phyloP scores from a whole-genome alignment of 306 rosid species.

The Pterocarpus macrocarpus region DNA sequence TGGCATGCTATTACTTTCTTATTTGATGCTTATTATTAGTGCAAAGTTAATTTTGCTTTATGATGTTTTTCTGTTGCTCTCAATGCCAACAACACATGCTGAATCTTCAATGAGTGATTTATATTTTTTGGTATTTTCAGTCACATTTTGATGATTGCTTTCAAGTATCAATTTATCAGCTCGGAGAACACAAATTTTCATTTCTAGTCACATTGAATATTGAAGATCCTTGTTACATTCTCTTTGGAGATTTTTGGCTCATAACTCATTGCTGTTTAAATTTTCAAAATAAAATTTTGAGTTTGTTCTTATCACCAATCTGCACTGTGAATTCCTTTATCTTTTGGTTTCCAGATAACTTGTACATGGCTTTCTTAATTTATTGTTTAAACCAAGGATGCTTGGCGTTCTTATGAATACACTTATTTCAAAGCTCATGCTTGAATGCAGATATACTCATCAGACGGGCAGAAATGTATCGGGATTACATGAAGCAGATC shows the following conservation, averaged over 20 bases:
- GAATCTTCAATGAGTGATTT: neutral
- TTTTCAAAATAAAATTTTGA: too few relatives aligned
- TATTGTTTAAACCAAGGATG: neutral
- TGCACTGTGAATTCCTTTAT: neutral
- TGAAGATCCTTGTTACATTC: too few relatives aligned
- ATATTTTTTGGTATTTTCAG: neutral
- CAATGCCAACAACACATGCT: neutral
- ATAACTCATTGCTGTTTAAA: too few relatives aligned
- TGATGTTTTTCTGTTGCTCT: neutral
- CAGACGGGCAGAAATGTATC: conserved; percentile 90
- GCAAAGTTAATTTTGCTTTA: conserved; percentile 15
- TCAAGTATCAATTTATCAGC: conserved; percentile 4
- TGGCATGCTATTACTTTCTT: conserved; percentile 19
- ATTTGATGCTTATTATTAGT: conserved; percentile 7
- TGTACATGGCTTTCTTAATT: neutral
- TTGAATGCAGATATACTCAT: conserved; percentile 60
- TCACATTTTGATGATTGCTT: conserved; percentile 22
- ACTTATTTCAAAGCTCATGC: conserved; percentile 30
- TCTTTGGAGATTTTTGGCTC: too few relatives aligned
- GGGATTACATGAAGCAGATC: conserved; percentile 86
- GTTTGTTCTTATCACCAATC: neutral
- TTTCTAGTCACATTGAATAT: too few relatives aligned
- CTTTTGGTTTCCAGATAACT: conserved; percentile 20
- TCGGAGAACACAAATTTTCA: neutral
- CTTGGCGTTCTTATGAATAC: conserved; percentile 10